These are phyloP conservation scores for Daldinia bambusicola DNA, from an alignment of 495 filamentous ascomycete genomes.

Conservation along the genomic window DNA sequence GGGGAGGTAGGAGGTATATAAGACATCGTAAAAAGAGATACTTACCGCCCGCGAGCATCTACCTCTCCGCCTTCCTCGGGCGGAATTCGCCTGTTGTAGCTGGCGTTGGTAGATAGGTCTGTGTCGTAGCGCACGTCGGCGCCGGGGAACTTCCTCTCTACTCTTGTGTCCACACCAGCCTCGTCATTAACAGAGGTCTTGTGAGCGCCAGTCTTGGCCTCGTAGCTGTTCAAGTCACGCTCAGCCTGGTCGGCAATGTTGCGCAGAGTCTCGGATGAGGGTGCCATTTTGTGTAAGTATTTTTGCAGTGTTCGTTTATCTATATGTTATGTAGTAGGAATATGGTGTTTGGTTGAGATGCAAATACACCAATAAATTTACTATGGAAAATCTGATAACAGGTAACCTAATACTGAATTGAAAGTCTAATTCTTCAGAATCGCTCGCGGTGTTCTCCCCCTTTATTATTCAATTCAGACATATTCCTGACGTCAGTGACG, in stretches of 20 bases:
- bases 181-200: conserved; percentile 43
- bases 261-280: conserved; percentile 32
- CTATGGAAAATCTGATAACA: not conserved
- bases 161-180: conserved; percentile 47
- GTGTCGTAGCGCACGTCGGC: conserved; percentile 47
- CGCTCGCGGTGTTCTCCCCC: not conserved
- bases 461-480: conserved; percentile 23
- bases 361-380: no score
- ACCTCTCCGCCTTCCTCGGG: conserved; percentile 53
- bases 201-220: conserved; percentile 53
- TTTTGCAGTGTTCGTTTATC: not conserved
- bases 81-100: conserved; percentile 53
- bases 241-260: conserved; percentile 59
- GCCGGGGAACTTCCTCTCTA: conserved; percentile 50
- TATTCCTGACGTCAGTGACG: conserved; percentile 34
- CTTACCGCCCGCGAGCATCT: conserved; percentile 52
- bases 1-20: no score
- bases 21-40: no score
- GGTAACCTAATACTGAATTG: not conserved
- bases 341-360: no score
- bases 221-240: conserved; percentile 59
- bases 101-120: conserved; percentile 48
- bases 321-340: not conserved
- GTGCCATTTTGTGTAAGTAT: conserved; percentile 35
- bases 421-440: not conserved